These are phyloP conservation scores for Sporothrix dimorphospora DNA, from an alignment of 2,329 filamentous ascomycete species.

Conservation along the genomic window DNA sequence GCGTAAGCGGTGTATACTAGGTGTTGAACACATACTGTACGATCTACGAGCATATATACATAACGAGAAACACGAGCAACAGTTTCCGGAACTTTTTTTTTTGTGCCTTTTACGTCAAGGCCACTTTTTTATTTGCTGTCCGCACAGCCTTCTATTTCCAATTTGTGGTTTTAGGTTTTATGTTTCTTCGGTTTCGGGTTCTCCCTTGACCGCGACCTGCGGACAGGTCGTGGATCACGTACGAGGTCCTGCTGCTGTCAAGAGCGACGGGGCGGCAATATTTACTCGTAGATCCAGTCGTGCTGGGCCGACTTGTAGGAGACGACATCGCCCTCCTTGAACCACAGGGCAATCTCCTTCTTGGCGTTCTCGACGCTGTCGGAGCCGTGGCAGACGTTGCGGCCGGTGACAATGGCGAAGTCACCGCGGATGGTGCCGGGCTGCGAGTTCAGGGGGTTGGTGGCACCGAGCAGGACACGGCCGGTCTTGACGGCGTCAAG, in stretches of 20 bases:
- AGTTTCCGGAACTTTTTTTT: not conserved
- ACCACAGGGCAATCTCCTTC: slow-evolving; percentile 99
- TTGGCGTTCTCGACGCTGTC: slow-evolving; percentile 98
- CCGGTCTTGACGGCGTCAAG: slow-evolving; percentile 99
- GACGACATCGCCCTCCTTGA: slow-evolving; percentile 84
- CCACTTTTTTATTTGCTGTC: slow-evolving; percentile 8
- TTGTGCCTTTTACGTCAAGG: not conserved
- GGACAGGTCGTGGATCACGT: not conserved
- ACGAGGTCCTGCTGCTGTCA: not conserved
- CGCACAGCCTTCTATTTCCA: not conserved
- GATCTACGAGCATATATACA: not conserved
- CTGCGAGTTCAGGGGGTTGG: slow-evolving; percentile 93
- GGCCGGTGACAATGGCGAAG: slow-evolving; percentile 84
- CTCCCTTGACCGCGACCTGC: not conserved
- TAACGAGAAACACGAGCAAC: not conserved
- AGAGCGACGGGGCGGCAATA: not conserved
- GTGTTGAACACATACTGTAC: not conserved
- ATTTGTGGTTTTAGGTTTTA: not conserved
- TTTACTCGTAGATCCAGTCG: slow-evolving; percentile 92
- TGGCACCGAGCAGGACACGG: slow-evolving; percentile 93
- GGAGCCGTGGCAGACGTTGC: slow-evolving; percentile 99
- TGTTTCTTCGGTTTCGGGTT: not conserved
- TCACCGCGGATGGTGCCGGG: slow-evolving; percentile 98
- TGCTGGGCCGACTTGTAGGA: slow-evolving; percentile 81
- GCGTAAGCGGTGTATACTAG: no score